Evolutionary conservation across 345 rosid species (phyloP), one percentile per base, ranked within the genome.

Genomic region (Populus euphratica): DNA sequence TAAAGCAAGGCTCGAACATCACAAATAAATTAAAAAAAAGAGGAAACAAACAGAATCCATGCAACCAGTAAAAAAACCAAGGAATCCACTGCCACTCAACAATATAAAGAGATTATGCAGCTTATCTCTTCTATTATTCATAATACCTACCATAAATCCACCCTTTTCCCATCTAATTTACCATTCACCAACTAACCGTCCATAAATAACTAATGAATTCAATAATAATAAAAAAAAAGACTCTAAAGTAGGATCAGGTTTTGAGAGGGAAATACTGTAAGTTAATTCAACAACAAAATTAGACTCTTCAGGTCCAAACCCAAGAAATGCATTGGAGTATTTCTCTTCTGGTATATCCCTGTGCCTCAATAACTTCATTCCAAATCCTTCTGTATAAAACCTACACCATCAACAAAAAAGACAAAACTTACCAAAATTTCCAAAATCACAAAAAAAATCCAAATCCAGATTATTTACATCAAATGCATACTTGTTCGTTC

Each of bases 281-380:
- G 98, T 95, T 41, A 95, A 85, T 90, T 95, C 98, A 33, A 93
- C 88, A 18, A 81, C 98, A 72, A 95, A 95, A 78, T 91, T 73
- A 52, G 98, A 75, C n/a, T 85, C 86, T 73, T 95, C 98, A 7
- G 96, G 91, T 43, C 97, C 50, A 47, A 47, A 47, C 50, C 50
- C 50, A 47, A 47, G 50, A 47, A 47, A 47, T 12, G 50, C 50
- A 47, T 47, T 47, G 5, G 50, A 13, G 50, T 14, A 47, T 47
- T 47, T 47, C 50, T 47, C 50, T 47, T 47, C 50, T 47, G 50
- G 17, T 47, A 47, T 47, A 47, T 47, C 50, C 50, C 50, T 47
- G 1, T 47, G 50, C 50, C 50, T 47, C 4, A 47, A 47, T 14
- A 47, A 13, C 50, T 47, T 47, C 50, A 47, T 47, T 14, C 17